Evolutionary conservation across 805 yeast genomes (phyloP), one percentile per base, ranked within the genome.

Genomic region (Hagleromyces aurorensis): DNA sequence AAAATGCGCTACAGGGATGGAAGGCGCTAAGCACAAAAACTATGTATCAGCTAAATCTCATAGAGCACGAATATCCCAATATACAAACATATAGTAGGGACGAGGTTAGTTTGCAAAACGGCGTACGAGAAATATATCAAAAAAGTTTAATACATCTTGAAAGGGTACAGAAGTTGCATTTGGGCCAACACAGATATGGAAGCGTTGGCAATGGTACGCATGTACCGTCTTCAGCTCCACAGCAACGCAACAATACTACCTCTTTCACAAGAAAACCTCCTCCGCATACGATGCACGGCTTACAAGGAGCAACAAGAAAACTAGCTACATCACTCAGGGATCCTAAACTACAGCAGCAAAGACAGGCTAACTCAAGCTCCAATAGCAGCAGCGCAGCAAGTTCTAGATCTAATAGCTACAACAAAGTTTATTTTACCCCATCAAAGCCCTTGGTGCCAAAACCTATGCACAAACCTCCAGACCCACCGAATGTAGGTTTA

Each of bases 1-100:
- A 64, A 28, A 72, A 68, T 11, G 80, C 86, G 2, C 55, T 78
- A 13, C 71, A 69, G 36, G 87, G 87, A 3, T 79, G 89, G 87
- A 78, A 75, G 40, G 62, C 75, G 2, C 55, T 81, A n/a, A 83
- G 76, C 38, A 73, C 81, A 2, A 67, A 70, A 27, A 63, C 76
- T 2, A 62, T 72, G 27, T 70, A 62, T 47, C 72, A 72, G 42
- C 55, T 78, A 23, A 82, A 76, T 13, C 36, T 51, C 31, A 41
- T 79, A 42, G 67, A 78, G 46, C 57, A 69, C 30, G 52, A 53
- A 36, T 51, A 49, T 46, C 48, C 48, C 17, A 37, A 55, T 41
- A 37, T 44, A 30, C 33, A 38, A 34, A 40, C 37, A 30, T 70
- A 44, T 33, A 45, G 69, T 0, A 63, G 61, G 3, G 76, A 71